Base-by-base conservation (phyloP, 225 moss, liverwort and hornwort genomes). In the Climacium dendroides region DNA sequence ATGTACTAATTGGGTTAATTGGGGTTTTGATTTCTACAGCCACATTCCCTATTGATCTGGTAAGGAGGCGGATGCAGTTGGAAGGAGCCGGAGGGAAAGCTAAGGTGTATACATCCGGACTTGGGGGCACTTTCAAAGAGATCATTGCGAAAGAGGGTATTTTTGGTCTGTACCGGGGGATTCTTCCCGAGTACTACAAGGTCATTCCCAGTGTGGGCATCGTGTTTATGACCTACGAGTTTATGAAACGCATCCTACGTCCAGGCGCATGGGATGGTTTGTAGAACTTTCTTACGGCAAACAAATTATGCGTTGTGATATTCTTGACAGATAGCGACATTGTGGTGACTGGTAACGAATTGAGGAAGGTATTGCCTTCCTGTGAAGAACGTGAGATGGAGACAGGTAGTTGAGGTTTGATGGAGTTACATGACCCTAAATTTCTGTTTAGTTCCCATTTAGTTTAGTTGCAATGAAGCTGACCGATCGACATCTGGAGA, bases 161-260 rank as follows among this genome's bases (percentile, higher is more conserved):
- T 80, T 91, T 88, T 78, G 98, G 98, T 82, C 96, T 98, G 26
- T 98, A 98, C 93, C 92, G 98, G 89, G 98, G 98, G 35, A 98
- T 98, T 65, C 92, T 98, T 85, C 98, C 98, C 45, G 98, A 98
- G 87, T 98, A 98, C 85, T 98, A 95, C 90, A 98, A 98, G 91
- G 98, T 98, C 86, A 96, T 98, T 90, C 98, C 98, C 71, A 98
- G 98, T 87, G 98, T 98, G 90, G 98, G 98, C 81, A 98, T 98
- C 92, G 97, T 96, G 85, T 98, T 98, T 88, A 97, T 98, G 98
- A 98, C 98, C 61, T 98, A 97, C 75, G 98, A 98, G 92, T 94
- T 97, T 92, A 95, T 97, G 95, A 97, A 98, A 88, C 96, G 95
- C 90, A 89, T 95, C 88, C 94, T 98, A 83, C 90, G 91, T 88